Conservation (phyloP, 164 flowering plant genomes). For the Nymphaea thermarum region DNA sequence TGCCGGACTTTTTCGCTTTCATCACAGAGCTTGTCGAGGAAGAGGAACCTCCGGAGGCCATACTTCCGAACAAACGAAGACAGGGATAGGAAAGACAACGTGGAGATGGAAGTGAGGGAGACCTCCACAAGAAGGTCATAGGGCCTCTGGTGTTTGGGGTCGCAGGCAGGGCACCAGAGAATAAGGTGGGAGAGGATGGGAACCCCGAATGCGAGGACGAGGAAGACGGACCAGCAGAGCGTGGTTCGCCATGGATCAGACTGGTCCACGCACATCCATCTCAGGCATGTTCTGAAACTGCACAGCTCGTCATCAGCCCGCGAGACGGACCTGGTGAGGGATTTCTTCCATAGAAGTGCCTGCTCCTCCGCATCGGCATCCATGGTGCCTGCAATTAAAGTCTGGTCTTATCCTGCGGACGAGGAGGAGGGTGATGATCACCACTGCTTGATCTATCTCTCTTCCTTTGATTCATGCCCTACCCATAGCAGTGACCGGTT, state of each 20-base stretch:
- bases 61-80: constrained; percentile 41
- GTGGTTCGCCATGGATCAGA: constrained; percentile 24
- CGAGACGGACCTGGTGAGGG: neutral
- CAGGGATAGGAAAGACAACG: constrained; percentile 60
- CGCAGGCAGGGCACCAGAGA: constrained; percentile 57
- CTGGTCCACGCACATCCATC: constrained; percentile 91
- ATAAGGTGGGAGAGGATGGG: constrained; percentile 59
- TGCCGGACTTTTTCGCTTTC: constrained; percentile 73
- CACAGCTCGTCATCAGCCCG: constrained; percentile 44
- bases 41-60: constrained; percentile 71
- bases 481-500: too few relatives aligned
- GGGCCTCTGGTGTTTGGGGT: constrained; percentile 46
- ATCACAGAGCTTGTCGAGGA: constrained; percentile 65
- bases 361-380: neutral
- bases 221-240: constrained; percentile 64
- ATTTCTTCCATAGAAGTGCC: neutral
- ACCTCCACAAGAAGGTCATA: constrained; percentile 56
- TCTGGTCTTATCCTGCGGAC: too few relatives aligned
- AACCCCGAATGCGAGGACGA: constrained; percentile 39
- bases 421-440: too few relatives aligned
- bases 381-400: too few relatives aligned
- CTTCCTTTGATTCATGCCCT: too few relatives aligned
- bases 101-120: constrained; percentile 52
- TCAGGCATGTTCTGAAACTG: constrained; percentile 56
- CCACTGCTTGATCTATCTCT: too few relatives aligned